Evolutionary conservation across 345 rosid species (phyloP), one percentile per base, ranked within the genome.

Genomic region (Psidium guajava): DNA sequence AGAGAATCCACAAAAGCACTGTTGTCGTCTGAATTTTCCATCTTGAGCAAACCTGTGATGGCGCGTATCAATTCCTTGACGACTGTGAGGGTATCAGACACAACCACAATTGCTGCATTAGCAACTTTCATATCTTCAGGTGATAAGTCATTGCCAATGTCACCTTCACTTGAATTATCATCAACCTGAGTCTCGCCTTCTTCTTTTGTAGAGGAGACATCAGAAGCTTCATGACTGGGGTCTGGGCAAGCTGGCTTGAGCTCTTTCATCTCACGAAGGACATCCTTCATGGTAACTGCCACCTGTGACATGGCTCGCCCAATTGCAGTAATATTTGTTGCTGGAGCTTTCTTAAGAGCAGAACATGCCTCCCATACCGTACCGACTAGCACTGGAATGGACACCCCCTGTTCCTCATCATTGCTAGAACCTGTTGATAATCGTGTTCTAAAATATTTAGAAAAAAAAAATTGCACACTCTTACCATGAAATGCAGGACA

Each of bases 241-340:
- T 89, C 50, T 64, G 88, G 84, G 49, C 90, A 86, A 82, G 88
- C 92, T 64, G 96, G 96, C 88, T 93, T 96, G 51, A 97, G 96
- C 90, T 97, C 99, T 85, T 95, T 93, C 95, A 97, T 93, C 93
- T 97, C 98, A 40, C 98, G 94, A 85, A 97, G 92, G 87, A 95
- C 99, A 91, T 97, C 98, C 90, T 95, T 95, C 91, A 95, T 88
- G 12, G 98, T 93, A 84, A 95, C 96, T 10, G 98, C 98, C 87
- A 95, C 93, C 87, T 93, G 94, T 5, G 98, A 93, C 90, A 97
- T 93, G 82, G 92, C 95, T 53, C 98, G 94, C 27, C 98, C 98
- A 81, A 97, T 90, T 6, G 96, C 98, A 14, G 87, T 91, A 53
- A 95, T 91, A 87, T 97, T 95, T 83, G 98, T 90, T 20, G 94